Evolutionary conservation across 2,329 filamentous ascomycete species (phyloP), one percentile per base, ranked within the genome.

Genomic region (Hymenoscyphus albidus): DNA sequence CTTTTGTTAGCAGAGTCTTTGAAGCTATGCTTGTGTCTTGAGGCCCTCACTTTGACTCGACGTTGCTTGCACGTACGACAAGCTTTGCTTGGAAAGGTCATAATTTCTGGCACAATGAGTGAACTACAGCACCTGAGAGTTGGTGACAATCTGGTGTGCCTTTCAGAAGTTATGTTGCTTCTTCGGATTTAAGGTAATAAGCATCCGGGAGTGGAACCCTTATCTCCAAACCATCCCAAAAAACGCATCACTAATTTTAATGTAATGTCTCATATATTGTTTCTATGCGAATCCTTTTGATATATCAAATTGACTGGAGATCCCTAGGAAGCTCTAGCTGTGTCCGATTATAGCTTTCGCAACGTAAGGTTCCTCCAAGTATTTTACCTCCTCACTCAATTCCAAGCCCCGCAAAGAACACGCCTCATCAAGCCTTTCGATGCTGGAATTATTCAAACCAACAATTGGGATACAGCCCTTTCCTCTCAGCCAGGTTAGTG

Each of bases 341-440:
- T 68, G 70, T 16, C 77, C 76, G 5, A 57, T 32, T 59, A 78
- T 66, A n/a, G 65, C 62, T 74, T 81, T 81, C 1, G 80, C 78
- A 39, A 78, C 56, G 73, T 85, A 85, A 13, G 77, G 76, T 72
- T 83, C 82, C 72, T 84, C 82, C 64, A 85, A 68, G 70, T 81
- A 83, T 66, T 78, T 76, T 62, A 79, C 78, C 68, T 85, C 82
- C 14, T 79, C 76, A 0, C 75, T 79, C 68, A 85, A 70, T 68
- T 76, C 76, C 55, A 74, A 73, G 7, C 67, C 67, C 44, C 70
- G 65, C 2, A 71, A 65, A 51, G 77, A 77, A 62, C 83, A 76
- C 1, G 81, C 80, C 73, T 85, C 81, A 64, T 85, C 81, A 44
- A 85, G 81, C 40, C 83, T 76, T 68, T 78, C 76, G 60, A 79